These are phyloP conservation scores for Porogramme epimiltina DNA, from an alignment of 1,284 basidiomycete genomes.

Conservation along the genomic window DNA sequence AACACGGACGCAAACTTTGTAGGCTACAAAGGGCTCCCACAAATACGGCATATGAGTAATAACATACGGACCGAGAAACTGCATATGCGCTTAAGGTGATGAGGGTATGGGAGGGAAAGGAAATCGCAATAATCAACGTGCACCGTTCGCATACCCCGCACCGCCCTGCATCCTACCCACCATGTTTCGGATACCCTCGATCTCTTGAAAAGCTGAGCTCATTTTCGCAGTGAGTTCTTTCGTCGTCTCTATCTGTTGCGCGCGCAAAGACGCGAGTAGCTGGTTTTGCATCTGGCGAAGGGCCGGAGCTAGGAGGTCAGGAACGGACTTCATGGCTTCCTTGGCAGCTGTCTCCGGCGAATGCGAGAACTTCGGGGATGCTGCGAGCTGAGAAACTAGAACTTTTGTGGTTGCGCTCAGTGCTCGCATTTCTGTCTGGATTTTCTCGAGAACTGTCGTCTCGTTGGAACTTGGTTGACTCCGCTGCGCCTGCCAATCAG, in stretches of 20 bases:
- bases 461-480: conserved; percentile 7
- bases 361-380: no score
- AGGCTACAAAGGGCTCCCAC: no score
- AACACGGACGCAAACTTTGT: no score
- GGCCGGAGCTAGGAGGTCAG: conserved; percentile 11
- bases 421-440: conserved; percentile 21
- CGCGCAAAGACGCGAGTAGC: conserved; percentile 9
- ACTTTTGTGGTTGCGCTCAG: conserved; percentile 16
- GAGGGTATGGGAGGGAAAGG: no score
- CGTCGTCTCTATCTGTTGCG: conserved; percentile 9
- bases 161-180: conserved; percentile 3
- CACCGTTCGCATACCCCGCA: no score
- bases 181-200: conserved; percentile 9
- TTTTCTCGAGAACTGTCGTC: conserved; percentile 13
- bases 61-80: no score
- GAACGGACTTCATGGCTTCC: conserved; percentile 12
- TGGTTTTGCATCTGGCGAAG: conserved; percentile 11
- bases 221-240: conserved; percentile 15
- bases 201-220: conserved; percentile 10
- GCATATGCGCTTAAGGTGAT: no score
- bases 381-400: no score
- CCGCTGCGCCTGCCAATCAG: conserved; percentile 1
- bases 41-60: no score
- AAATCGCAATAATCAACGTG: no score
- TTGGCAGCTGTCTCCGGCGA: conserved; percentile 13